Evolutionary conservation across 1,284 basidiomycete genomes (phyloP).

Genomic region (Boletus austroedulis): DNA sequence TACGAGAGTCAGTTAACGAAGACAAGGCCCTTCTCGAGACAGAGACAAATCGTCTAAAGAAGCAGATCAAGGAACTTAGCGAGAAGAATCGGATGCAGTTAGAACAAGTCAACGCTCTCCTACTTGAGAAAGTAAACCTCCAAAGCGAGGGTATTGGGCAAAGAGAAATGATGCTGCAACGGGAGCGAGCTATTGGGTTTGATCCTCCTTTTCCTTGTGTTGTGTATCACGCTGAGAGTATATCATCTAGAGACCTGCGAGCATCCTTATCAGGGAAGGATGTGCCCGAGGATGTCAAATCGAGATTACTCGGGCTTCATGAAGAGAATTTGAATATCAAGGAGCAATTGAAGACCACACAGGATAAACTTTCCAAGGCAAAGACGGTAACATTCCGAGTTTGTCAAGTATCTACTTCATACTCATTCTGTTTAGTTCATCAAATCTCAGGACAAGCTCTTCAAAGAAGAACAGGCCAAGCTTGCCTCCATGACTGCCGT

Average conservation of each 20-base stretch:
- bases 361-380: constrained; percentile 82
- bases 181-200: constrained; percentile 77
- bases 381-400: constrained; percentile 51
- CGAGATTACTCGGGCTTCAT: constrained; percentile 72
- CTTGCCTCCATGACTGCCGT: constrained; percentile 35
- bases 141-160: constrained; percentile 86
- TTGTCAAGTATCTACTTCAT: background rate
- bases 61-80: constrained; percentile 66
- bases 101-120: constrained; percentile 82
- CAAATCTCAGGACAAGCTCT: constrained; percentile 86
- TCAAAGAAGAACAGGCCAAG: constrained; percentile 71
- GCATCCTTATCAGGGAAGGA: constrained; percentile 71
- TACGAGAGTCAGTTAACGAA: constrained; percentile 86
- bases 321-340: constrained; percentile 48
- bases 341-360: constrained; percentile 66
- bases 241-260: constrained; percentile 59
- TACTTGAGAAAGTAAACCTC: constrained; percentile 89
- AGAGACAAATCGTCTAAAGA: constrained; percentile 62
- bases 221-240: background rate
- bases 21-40: constrained; percentile 78
- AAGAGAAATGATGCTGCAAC: constrained; percentile 77
- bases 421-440: constrained; percentile 65
- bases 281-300: constrained; percentile 77
- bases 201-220: constrained; percentile 22
- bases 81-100: constrained; percentile 91